Evolutionary conservation across 352 stramenopile species (phyloP).

Genomic region (Blastocystis sp.): DNA sequence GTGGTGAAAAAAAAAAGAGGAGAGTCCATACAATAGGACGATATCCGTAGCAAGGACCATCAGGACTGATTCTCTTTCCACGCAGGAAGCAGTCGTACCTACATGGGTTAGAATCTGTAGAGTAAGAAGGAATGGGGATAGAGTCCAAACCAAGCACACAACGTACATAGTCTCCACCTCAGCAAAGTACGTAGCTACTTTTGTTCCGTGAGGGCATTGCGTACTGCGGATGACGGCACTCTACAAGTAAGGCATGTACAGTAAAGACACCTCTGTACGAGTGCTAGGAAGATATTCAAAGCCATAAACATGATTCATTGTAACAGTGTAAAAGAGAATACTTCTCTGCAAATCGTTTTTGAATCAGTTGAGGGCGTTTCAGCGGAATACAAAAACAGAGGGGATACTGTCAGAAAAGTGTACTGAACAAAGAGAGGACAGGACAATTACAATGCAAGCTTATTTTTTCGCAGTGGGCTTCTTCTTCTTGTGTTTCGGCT

Average conservation of each 20-base stretch:
- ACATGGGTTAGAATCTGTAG: neutral
- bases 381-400: neutral
- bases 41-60: constrained; percentile 54
- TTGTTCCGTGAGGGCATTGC: constrained; percentile 3
- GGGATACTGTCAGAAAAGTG: neutral
- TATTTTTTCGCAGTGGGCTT: constrained; percentile 24
- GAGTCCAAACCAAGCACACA: neutral
- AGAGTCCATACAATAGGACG: constrained; percentile 6
- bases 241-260: neutral
- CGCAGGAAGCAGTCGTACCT: constrained; percentile 53
- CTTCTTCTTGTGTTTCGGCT: constrained; percentile 44
- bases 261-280: neutral
- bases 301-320: constrained; percentile 6
- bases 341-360: neutral
- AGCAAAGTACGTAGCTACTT: constrained; percentile 15
- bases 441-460: constrained; percentile 13
- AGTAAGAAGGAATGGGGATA: neutral
- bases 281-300: constrained; percentile 48
- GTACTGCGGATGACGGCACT: constrained; percentile 38
- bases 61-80: constrained; percentile 38
- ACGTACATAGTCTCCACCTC: constrained; percentile 52
- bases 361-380: neutral
- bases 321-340: neutral
- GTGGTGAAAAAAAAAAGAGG: neutral
- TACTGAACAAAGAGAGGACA: constrained; percentile 18